These are phyloP conservation scores for Trichoderma orchidacearum DNA, from an alignment of 495 filamentous ascomycete species.

Conservation along the genomic window DNA sequence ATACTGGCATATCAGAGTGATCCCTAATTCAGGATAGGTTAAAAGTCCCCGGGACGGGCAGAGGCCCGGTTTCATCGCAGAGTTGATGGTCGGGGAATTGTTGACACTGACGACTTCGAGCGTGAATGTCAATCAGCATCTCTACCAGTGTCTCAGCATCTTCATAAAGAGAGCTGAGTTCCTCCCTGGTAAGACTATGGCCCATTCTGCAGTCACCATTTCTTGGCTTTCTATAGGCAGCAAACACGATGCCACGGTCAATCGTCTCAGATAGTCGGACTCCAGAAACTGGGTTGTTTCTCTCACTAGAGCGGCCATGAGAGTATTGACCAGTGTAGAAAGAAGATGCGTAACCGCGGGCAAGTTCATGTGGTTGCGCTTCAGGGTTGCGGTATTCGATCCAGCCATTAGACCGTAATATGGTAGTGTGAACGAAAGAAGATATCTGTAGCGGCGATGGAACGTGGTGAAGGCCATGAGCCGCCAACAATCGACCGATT, in stretches of 20 bases:
- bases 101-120: not conserved
- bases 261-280: not conserved
- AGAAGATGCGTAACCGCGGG: constrained; percentile 22
- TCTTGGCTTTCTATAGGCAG: constrained; percentile 19
- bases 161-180: constrained; percentile 12
- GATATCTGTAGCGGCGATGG: constrained; percentile 23
- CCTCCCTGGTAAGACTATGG: constrained; percentile 4
- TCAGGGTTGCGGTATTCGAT: constrained; percentile 22
- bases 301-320: not conserved
- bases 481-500: constrained; percentile 25
- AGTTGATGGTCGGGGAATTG: not conserved
- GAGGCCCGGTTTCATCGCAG: constrained; percentile 1
- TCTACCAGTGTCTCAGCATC: constrained; percentile 24
- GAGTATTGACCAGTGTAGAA: constrained; percentile 20
- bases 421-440: constrained; percentile 19
- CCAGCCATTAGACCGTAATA: constrained; percentile 22
- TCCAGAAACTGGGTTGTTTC: not conserved
- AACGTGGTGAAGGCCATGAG: constrained; percentile 21
- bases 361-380: constrained; percentile 15
- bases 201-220: not conserved
- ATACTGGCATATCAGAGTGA: too few relatives aligned
- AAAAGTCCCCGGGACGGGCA: too few relatives aligned
- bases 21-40: too few relatives aligned
- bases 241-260: constrained; percentile 27
- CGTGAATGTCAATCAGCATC: constrained; percentile 16